These are phyloP conservation scores for Rhodotorula sp. DNA, from an alignment of 1,284 basidiomycete species.

Conservation along the genomic window DNA sequence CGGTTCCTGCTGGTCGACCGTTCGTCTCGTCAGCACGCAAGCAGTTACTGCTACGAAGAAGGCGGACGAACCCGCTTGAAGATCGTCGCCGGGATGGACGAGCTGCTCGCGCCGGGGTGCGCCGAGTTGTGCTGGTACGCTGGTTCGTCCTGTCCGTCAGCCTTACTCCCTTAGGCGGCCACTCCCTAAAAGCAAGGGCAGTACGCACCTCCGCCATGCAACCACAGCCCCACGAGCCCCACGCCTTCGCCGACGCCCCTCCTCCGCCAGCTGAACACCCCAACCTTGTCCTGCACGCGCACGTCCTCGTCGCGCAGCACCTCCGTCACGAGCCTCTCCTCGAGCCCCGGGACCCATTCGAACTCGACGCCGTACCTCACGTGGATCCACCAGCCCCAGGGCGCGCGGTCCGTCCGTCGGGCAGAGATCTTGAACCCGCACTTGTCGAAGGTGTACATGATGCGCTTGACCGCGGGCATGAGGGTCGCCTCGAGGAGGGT, in stretches of 20 bases:
- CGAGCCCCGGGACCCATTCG: conserved; percentile 22
- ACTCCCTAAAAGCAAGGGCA: rapidly evolving
- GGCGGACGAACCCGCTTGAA: conserved; percentile 9
- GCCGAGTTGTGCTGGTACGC: conserved; percentile 33
- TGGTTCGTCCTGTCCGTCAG: not conserved
- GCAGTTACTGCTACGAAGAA: no score
- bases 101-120: conserved; percentile 13
- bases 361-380: conserved; percentile 8
- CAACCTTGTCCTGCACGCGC: conserved; percentile 1
- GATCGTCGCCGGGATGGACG: conserved; percentile 13
- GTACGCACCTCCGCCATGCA: conserved; percentile 33
- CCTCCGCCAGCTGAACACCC: conserved; percentile 28
- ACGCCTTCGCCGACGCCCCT: not conserved
- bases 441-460: conserved; percentile 20
- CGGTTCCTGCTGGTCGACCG: not conserved
- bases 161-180: not conserved
- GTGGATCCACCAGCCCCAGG: not conserved
- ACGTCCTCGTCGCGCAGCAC: conserved; percentile 4
- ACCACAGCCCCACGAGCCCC: conserved; percentile 24
- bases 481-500: conserved; percentile 12
- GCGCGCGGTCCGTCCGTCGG: not conserved
- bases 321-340: not conserved
- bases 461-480: conserved; percentile 3
- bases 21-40: no score
- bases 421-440: conserved; percentile 20